A percentile compares a stretch with the other conserved stretches of the same genome.
These are phyloP conservation scores for Epichloe sylvatica DNA, from an alignment of 2,329 filamentous ascomycete genomes.

Conservation along the genomic window DNA sequence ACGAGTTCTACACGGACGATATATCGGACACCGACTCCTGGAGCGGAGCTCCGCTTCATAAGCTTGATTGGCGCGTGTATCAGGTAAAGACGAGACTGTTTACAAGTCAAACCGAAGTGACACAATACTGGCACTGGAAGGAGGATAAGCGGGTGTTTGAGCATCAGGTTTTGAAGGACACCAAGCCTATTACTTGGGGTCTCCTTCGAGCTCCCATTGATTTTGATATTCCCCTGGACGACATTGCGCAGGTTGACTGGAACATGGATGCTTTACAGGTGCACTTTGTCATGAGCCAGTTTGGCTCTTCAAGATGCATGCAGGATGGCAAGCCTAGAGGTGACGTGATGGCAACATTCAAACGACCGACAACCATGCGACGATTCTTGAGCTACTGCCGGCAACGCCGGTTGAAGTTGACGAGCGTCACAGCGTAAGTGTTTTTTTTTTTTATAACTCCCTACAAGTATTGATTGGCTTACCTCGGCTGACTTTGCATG, in stretches of 20 bases:
- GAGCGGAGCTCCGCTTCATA: constrained; percentile 29
- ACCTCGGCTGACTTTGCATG: constrained; percentile 8
- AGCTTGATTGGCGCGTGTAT: constrained; percentile 36
- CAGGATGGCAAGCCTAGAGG: constrained; percentile 25
- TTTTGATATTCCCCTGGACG: constrained; percentile 33
- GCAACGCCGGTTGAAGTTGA: constrained; percentile 28
- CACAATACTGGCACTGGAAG: constrained; percentile 43
- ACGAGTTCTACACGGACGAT: constrained; percentile 31
- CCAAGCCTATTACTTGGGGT: constrained; percentile 31
- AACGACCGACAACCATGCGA: constrained; percentile 36
- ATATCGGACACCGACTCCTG: constrained; percentile 40
- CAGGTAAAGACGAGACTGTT: constrained; percentile 36
- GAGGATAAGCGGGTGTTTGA: constrained; percentile 29
- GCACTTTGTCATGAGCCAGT: constrained; percentile 24
- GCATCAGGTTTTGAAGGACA: constrained; percentile 38
- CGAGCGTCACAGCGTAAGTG: constrained; percentile 28
- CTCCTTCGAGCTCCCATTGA: constrained; percentile 36
- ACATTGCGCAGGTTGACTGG: constrained; percentile 33
- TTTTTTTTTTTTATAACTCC: background rate
- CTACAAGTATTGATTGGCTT: background rate
- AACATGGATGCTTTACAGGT: constrained; percentile 28
- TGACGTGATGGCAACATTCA: constrained; percentile 37
- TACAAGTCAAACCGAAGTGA: constrained; percentile 32
- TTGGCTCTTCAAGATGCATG: constrained; percentile 12
- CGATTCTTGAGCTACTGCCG: constrained; percentile 36